Percentiles rank a stretch among this genome's conserved stretches.
Evolutionary conservation across 2,329 filamentous ascomycete species (phyloP).

Genomic region (Knoxdaviesia proteae): DNA sequence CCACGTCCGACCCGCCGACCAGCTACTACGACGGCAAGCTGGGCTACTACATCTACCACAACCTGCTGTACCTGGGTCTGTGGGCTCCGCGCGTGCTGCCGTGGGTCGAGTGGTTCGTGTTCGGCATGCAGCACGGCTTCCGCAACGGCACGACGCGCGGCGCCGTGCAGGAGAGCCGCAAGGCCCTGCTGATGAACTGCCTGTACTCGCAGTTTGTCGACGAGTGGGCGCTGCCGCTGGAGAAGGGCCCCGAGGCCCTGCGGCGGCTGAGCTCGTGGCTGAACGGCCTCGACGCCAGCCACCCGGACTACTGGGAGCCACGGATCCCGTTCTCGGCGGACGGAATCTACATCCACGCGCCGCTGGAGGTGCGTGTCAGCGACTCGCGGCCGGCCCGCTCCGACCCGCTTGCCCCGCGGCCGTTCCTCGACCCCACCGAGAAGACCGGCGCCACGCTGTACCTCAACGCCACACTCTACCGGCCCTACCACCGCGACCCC

Average conservation of each 20-base stretch:
- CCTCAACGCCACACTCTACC: conserved; percentile 76
- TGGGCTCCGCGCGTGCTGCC: conserved; percentile 63
- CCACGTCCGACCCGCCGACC: conserved; percentile 33
- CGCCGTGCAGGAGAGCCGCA: conserved; percentile 62
- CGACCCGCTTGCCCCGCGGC: conserved; percentile 11
- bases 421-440: conserved; percentile 48
- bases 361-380: conserved; percentile 73
- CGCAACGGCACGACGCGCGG: conserved; percentile 41
- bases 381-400: conserved; percentile 32
- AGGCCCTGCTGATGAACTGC: conserved; percentile 86
- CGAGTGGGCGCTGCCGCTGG: conserved; percentile 84
- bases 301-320: conserved; percentile 41
- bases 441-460: conserved; percentile 56
- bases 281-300: conserved; percentile 37
- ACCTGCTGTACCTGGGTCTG: conserved; percentile 62
- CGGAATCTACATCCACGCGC: conserved; percentile 69
- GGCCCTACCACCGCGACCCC: conserved; percentile 59
- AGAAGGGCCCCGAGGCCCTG: conserved; percentile 72
- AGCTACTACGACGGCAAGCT: conserved; percentile 67
- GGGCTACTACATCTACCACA: conserved; percentile 83
- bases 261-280: conserved; percentile 72
- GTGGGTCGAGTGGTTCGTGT: conserved; percentile 88
- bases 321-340: conserved; percentile 64
- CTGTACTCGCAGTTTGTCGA: conserved; percentile 97
- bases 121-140: conserved; percentile 95